Evolutionary conservation across 2,329 filamentous ascomycete species (phyloP), one percentile per base, ranked within the genome.

Genomic region (Arthrobotrys entomopaga): DNA sequence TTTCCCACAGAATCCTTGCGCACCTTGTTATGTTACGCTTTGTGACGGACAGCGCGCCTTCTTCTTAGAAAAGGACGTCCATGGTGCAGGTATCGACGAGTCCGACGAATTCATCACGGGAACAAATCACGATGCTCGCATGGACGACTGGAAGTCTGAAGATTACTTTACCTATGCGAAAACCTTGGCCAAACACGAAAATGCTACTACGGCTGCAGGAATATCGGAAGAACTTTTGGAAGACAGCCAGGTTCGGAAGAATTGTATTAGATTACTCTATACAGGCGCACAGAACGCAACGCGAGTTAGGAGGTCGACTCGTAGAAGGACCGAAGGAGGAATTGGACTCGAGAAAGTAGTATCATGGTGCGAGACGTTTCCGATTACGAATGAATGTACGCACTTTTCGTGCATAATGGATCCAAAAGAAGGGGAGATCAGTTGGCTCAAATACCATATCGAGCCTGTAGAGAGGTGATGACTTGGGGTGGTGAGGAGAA

Each of bases 401-500:
- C 87, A 89, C 79, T 89, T 85, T 79, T 83, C 84, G 2, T 83
- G 83, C 19, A 80, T 89, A 26, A 84, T 89, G 84, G 87, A 89
- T 80, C 84, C 87, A 2, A 78, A 73, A 4, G 79, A 78, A 13
- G 86, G 86, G 0, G 80, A 80, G 11, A 80, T 88, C 20, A 78
- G 81, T 13, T 87, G 84, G 83, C 77, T 84, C 7, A 71, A 78
- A 75, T 78, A 57, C 40, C 49, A 73, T 63, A 24, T 50, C 5
- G 29, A 66, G 24, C 42, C 65, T 8, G 54, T 13, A 46, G 65
- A 61, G 13, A 52, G 43, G 56, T 22, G 29, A n/a, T 38, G 22
- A 13, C 53, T 66, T 24, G 64, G 64, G 7, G 52, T 66, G 20
- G 53, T n/a, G 13, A 29, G 11, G 46, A 42, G 34, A 16, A 66